phyloP scores from a whole-genome alignment of 2,329 filamentous ascomycete species.

The Pseudogymnoascus sp. region DNA sequence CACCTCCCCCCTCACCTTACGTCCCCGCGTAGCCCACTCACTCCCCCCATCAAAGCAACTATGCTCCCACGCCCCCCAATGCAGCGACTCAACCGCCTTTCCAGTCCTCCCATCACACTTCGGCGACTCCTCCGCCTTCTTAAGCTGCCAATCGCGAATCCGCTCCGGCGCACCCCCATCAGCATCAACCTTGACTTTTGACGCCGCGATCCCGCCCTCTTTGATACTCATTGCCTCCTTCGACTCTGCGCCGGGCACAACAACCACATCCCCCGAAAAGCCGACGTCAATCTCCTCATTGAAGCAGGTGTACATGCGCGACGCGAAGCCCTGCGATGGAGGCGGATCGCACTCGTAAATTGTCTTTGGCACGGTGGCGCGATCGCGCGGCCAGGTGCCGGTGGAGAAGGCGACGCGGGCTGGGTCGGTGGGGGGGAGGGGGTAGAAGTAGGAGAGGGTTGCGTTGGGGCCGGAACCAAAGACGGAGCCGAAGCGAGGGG shows the following conservation, averaged over 20 bases:
- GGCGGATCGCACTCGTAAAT: background rate
- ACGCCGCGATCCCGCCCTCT: background rate
- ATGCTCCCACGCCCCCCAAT: background rate
- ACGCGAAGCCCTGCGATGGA: background rate
- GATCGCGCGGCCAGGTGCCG: background rate
- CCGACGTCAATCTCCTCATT: background rate
- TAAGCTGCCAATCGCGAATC: background rate
- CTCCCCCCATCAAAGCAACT: background rate
- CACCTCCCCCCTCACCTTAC: constrained; percentile 44
- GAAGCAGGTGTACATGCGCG: background rate
- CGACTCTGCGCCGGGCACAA: background rate
- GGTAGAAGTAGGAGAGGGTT: background rate
- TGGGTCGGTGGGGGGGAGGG: background rate
- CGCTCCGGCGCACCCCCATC: background rate
- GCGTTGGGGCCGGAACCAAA: background rate
- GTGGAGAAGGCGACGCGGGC: background rate
- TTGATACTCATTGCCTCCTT: background rate
- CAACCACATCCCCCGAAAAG: background rate
- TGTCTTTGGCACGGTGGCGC: background rate
- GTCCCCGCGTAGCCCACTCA: background rate
- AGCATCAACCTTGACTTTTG: background rate
- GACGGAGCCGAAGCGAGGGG: background rate
- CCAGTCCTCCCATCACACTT: background rate
- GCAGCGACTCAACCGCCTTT: background rate
- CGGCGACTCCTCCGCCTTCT: background rate